Percentiles rank a stretch among this genome's conserved stretches.
Conservation (phyloP, 1,139 yeast genomes). For the Lodderomyces oxycetoniae region DNA sequence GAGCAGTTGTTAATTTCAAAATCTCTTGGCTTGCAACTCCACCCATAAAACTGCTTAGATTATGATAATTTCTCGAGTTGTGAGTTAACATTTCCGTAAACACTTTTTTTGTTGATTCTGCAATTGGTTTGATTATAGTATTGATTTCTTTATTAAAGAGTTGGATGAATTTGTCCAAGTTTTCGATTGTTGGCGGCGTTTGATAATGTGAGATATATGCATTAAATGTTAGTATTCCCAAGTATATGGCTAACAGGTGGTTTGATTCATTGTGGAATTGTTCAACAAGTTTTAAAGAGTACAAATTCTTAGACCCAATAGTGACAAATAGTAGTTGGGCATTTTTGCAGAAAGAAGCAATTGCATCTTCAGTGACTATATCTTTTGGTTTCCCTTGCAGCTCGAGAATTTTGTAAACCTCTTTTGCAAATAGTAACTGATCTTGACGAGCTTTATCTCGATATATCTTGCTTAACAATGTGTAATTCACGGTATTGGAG, state of each 20-base stretch:
- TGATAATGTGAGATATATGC: conserved; percentile 17
- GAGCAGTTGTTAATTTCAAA: conserved; percentile 60
- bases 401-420: conserved; percentile 25
- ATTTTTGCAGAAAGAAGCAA: conserved; percentile 59
- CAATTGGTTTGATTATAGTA: conserved; percentile 5
- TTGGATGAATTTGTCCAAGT: conserved; percentile 19
- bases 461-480: conserved; percentile 55
- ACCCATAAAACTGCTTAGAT: conserved; percentile 50
- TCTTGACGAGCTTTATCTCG: conserved; percentile 54
- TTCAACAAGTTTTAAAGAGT: conserved; percentile 15
- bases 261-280: conserved; percentile 17
- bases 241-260: conserved; percentile 21
- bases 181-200: conserved; percentile 18
- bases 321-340: conserved; percentile 35
- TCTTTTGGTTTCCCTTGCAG: conserved; percentile 20
- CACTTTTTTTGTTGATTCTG: conserved; percentile 9
- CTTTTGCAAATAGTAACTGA: conserved; percentile 30
- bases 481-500: conserved; percentile 62
- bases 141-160: conserved; percentile 16
- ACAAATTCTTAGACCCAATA: conserved; percentile 27
- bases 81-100: conserved; percentile 31
- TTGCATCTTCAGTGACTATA: conserved; percentile 32
- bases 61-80: conserved; percentile 30
- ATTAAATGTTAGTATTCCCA: conserved; percentile 31
- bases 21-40: conserved; percentile 79